Percentiles rank a stretch among this genome's conserved stretches.
Evolutionary conservation across 169 alveolate species (phyloP).

Genomic region (Cryptosporidium muris): DNA sequence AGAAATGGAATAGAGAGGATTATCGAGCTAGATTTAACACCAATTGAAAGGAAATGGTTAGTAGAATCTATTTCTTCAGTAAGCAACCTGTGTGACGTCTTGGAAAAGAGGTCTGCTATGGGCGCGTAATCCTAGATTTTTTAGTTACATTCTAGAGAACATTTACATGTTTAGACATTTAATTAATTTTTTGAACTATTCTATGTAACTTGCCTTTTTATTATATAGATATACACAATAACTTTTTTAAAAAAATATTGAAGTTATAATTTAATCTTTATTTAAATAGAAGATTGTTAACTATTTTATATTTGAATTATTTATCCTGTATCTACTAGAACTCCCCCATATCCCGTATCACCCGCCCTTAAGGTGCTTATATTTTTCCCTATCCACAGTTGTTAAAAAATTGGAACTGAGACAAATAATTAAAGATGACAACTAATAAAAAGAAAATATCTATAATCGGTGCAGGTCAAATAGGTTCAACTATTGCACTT

Average conservation of each 20-base stretch:
- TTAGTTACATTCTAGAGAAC: too few relatives aligned
- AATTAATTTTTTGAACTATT: background rate
- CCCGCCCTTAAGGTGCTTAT: too few relatives aligned
- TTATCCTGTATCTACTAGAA: background rate
- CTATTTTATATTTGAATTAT: background rate
- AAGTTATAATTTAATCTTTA: background rate
- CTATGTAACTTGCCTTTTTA: background rate
- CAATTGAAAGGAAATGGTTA: conserved; percentile 47
- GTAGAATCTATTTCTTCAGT: conserved; percentile 45
- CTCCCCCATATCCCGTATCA: too few relatives aligned
- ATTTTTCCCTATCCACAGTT: too few relatives aligned
- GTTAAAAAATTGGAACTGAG: too few relatives aligned
- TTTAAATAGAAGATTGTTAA: background rate
- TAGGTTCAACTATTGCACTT: conserved; percentile 84
- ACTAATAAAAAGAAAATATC: conserved; percentile 76
- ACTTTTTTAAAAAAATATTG: background rate
- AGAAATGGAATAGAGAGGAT: conserved; percentile 79
- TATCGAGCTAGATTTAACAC: conserved; percentile 76
- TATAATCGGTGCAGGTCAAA: conserved; percentile 84
- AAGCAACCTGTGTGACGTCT: conserved; percentile 23
- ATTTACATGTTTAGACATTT: background rate
- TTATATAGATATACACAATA: too few relatives aligned
- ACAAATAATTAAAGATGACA: background rate
- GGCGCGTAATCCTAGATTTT: conserved; percentile 10
- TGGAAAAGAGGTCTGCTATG: conserved; percentile 62